These are phyloP conservation scores for Syzygium aromaticum DNA, from an alignment of 345 rosid species.

Conservation along the genomic window DNA sequence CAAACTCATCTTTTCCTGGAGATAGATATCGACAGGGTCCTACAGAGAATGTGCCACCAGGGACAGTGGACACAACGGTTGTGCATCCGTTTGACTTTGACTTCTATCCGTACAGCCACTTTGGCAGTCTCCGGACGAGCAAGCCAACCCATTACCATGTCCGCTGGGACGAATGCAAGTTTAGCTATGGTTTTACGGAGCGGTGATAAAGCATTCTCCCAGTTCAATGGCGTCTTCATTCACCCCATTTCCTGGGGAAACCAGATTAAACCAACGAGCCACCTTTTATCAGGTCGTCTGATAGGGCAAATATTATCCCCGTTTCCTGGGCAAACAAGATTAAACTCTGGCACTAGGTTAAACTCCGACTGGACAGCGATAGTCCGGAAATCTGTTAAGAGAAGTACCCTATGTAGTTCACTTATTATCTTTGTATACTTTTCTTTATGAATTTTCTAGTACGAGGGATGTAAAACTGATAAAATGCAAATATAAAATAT, in stretches of 20 bases:
- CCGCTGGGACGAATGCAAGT: conserved; percentile 62
- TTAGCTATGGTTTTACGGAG: conserved; percentile 52
- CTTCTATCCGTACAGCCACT: conserved; percentile 77
- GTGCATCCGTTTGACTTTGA: conserved; percentile 75
- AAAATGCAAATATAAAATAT: background rate
- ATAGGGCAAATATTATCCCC: conserved; percentile 18
- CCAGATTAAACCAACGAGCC: too few species aligned
- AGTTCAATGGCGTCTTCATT: conserved; percentile 4
- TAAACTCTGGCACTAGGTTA: background rate
- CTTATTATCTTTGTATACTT: background rate
- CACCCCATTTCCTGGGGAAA: too few species aligned
- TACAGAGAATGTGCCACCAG: conserved; percentile 57
- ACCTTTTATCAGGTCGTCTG: conserved; percentile 51
- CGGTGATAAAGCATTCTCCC: conserved; percentile 43
- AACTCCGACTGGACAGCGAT: background rate
- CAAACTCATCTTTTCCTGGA: conserved; percentile 66
- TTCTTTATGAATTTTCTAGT: background rate
- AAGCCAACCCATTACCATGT: conserved; percentile 80
- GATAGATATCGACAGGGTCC: conserved; percentile 19
- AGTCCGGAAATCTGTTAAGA: background rate
- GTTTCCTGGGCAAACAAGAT: background rate
- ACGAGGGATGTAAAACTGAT: background rate
- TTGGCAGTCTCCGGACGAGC: conserved; percentile 76
- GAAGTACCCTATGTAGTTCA: background rate
- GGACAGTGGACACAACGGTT: conserved; percentile 65